Base-by-base conservation (phyloP, 2,329 filamentous ascomycete genomes). In the Cordyceps farinosa region DNA sequence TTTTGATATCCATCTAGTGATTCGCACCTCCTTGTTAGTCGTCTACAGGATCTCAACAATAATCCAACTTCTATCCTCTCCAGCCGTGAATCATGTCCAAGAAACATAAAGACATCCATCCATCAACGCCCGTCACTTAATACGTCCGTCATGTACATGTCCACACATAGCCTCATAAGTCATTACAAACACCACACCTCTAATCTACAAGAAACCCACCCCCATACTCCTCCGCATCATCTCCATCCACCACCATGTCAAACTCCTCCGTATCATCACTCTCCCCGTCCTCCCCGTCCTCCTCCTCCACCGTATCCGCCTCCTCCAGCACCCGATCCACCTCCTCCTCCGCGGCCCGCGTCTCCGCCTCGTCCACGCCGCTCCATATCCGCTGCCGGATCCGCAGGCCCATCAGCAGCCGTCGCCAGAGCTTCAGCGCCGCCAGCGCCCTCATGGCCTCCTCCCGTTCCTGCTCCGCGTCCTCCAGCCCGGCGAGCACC, bases 331-430 rank as follows among this genome's bases (percentile, higher is more conserved):
- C n/a, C 40, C 40, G 42, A 17, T 61, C 59, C 13, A 72, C 72
- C 38, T 75, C 76, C 52, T 73, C 69, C 3, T 75, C 75, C 0
- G 73, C 75, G 47, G 75, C 74, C 32, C 71, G 74, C 62, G 81
- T 79, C 42, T 82, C 80, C 22, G 79, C 77, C 1, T 77, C 78
- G 48, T 80, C 79, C 3, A 84, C 83, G 1, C 82, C 82, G 0
- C 80, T 84, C 73, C 87, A 89, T 42, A 96, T 87, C 64, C 89
- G 82, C 72, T 93, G 86, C 36, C 87, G 82, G 48, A 97, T 91
- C 45, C 91, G 82, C 70, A 98, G 70, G 0, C 87, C 90, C 76
- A 91, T 87, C 65, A 96, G 74, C 65, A 97, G 90, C 70, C 88
- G 87, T 34, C 76, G 74, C 78, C 78, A 80, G 36, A 92, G 88